Evolutionary conservation across 805 yeast species (phyloP), one percentile per base, ranked within the genome.

Genomic region (Candida takata): DNA sequence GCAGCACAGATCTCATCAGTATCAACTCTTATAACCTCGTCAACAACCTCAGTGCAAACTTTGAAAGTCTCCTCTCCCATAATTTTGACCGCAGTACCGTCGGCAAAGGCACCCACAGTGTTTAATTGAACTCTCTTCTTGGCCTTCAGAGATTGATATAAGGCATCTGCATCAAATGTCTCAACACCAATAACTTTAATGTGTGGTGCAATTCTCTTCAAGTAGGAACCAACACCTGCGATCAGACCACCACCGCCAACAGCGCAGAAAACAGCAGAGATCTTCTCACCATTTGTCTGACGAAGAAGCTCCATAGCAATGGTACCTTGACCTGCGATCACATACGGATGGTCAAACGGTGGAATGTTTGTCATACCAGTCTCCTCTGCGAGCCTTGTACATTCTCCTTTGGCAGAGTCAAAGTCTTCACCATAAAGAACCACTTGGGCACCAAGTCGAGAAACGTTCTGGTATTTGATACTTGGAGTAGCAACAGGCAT

Each of bases 251-350:
- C 99, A 40, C 99, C 99, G 39, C 99, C 99, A 38, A 90, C 83
- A 23, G 95, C 87, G 39, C 86, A 77, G 56, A 92, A 92, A 2
- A 92, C 82, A 3, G 97, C 97, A 48, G 74, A 74, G 47, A 90
- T 69, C 42, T 80, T 78, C 37, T 79, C 77, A 33, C 80, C 67
- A 45, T 85, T 78, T 24, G 87, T 71, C 64, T 92, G 99, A 58
- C 96, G 77, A 37, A 92, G 64, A 18, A 92, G 65, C 61, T 92
- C 99, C 74, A 88, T 73, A 4, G 95, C 98, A 43, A 90, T 80
- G 18, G 99, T 92, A 41, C 97, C 99, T 61, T 92, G 99, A 17
- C 99, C 99, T 8, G 99, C 98, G 61, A 92, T 86, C 45, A 92
- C 96, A 49, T 80, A 85, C 2, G 99, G 99, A 54, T 92, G 97